Evolutionary conservation across 2,329 filamentous ascomycete species (phyloP), one percentile per base, ranked within the genome.

Genomic region (Macrophomina tecta): DNA sequence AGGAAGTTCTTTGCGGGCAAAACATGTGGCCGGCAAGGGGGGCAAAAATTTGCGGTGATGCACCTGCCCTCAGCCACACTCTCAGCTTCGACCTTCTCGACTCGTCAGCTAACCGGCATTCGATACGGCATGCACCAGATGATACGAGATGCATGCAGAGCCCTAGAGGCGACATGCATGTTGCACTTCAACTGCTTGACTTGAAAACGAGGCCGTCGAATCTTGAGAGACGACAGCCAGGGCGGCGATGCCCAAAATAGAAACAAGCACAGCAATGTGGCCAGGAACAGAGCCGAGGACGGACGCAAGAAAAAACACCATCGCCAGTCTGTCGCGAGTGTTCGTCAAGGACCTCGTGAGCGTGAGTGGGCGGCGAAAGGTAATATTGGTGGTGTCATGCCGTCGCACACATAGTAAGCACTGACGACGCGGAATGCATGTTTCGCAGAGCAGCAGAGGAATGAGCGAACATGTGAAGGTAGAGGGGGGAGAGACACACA

Each of bases 21-120:
- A 45, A 45, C 46, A 32, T 11, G 58, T 49, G 58, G 58, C 58
- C 45, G 32, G 58, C 49, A 62, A 62, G 42, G 45, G 56, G 56
- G 58, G 40, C 45, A 28, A 62, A 62, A 49, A 5, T 62, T 62
- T 62, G 45, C 58, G 58, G 58, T 62, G 58, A 49, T 48, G 45
- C 18, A 45, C 42, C 23, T 28, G 42, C 18, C 30, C 58, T 49
- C 58, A 62, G 58, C 45, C 58, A 62, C 58, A 62, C 16, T 55
- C 55, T 58, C 58, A 61, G 56, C 40, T 46, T 61, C 28, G 42
- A 48, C 56, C 42, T 61, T 36, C 32, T 49, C 42, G 49, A 36
- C 34, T 45, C 16, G 58, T 62, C 58, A 62, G 58, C 58, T 16
- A 62, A 36, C 55, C 55, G 46, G 55, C 55, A 36, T 32, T 18